Conservation (phyloP, 208 protist species). For the Crithidia fasciculata region DNA sequence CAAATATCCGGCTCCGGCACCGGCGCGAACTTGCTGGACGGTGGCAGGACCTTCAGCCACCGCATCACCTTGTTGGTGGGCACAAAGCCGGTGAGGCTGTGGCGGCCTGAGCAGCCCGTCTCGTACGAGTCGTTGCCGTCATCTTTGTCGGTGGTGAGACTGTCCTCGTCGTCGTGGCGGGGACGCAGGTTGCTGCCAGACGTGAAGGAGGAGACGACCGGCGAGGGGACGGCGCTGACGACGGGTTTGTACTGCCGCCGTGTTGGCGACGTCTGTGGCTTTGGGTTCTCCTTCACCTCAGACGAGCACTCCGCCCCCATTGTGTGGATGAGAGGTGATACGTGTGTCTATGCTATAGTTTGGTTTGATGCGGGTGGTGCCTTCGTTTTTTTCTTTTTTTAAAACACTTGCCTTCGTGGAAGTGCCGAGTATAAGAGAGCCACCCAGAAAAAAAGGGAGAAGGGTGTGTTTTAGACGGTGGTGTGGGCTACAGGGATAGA, state of each 20-base stretch:
- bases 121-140: slow-evolving; percentile 13
- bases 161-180: slow-evolving; percentile 8
- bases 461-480: too few relatives aligned
- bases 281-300: slow-evolving; percentile 20
- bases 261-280: not conserved
- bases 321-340: not conserved
- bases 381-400: too few relatives aligned
- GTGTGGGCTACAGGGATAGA: too few relatives aligned
- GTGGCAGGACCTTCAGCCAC: slow-evolving; percentile 37
- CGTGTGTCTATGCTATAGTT: too few relatives aligned
- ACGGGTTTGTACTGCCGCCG: slow-evolving; percentile 18
- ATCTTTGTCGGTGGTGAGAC: slow-evolving; percentile 14
- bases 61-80: slow-evolving; percentile 33
- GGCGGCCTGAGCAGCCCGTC: slow-evolving; percentile 17
- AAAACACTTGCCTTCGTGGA: too few relatives aligned
- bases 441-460: too few relatives aligned
- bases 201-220: slow-evolving; percentile 41
- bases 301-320: slow-evolving; percentile 45
- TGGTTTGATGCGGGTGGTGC: too few relatives aligned
- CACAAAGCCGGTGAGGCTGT: slow-evolving; percentile 40
- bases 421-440: too few relatives aligned
- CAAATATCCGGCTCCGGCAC: slow-evolving; percentile 45
- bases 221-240: slow-evolving; percentile 36
- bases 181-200: slow-evolving; percentile 7
- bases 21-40: slow-evolving; percentile 13